Evolutionary conservation across 768 basidiomycete species (phyloP).

Genomic region (Lactarius psammicola): DNA sequence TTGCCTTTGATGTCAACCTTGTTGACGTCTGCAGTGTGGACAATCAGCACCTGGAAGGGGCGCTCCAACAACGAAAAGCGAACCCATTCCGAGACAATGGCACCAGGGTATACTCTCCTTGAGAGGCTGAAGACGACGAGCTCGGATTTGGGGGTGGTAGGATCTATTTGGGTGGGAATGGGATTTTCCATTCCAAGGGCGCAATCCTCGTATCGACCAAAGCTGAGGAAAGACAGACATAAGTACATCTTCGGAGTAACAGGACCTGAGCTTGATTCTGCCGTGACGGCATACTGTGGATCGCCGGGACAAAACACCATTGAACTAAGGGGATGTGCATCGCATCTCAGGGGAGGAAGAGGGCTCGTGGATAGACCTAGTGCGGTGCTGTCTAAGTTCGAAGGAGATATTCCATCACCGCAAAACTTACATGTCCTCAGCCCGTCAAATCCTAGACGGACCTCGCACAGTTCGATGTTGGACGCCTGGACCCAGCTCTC

Average conservation of each 20-base stretch:
- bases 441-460: slow-evolving; percentile 26
- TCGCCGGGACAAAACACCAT: slow-evolving; percentile 22
- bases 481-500: slow-evolving; percentile 27
- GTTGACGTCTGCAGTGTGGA: slow-evolving; percentile 3
- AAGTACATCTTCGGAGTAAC: slow-evolving; percentile 23
- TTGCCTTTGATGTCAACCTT: slow-evolving; percentile 11
- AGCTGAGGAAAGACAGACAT: slow-evolving; percentile 23
- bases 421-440: slow-evolving; percentile 17
- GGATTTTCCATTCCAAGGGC: slow-evolving; percentile 3
- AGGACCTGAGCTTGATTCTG: slow-evolving; percentile 3
- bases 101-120: slow-evolving; percentile 1
- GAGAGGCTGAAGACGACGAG: slow-evolving; percentile 33
- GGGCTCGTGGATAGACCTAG: slow-evolving; percentile 22
- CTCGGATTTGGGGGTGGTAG: slow-evolving; percentile 40
- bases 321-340: slow-evolving; percentile 20
- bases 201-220: slow-evolving; percentile 20
- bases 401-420: not conserved
- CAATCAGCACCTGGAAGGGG: slow-evolving; percentile 1
- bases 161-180: slow-evolving; percentile 33
- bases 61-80: slow-evolving; percentile 8
- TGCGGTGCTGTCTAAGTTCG: not conserved
- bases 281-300: not conserved
- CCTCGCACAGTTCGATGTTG: slow-evolving; percentile 26
- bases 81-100: slow-evolving; percentile 21
- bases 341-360: slow-evolving; percentile 21